Base-by-base conservation (phyloP, 495 filamentous ascomycete species). In the Aspergillus cristatus region DNA sequence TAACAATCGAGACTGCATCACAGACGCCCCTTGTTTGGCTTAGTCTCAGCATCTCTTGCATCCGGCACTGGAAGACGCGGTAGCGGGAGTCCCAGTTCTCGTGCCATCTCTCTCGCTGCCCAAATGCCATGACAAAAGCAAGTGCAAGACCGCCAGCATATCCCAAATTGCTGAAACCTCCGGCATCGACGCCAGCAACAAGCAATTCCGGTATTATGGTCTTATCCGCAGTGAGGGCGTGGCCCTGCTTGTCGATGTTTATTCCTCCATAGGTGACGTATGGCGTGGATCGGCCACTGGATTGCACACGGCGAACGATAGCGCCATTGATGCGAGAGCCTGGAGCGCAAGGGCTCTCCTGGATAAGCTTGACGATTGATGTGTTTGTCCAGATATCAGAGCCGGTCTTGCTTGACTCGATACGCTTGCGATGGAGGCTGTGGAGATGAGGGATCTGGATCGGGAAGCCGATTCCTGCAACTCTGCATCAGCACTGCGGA, bases 221-320 rank as follows among this genome's bases (percentile, higher is more conserved):
- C 2, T 46, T 43, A 24, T 57, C 47, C 1, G 35, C 12, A 0
- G 50, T 57, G 15, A 57, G 37, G 4, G 53, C 53, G 13, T 48
- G 43, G 1, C 50, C 47, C 17, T 49, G 32, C 1, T 40, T 29
- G 34, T 57, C 45, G 14, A 57, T 50, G 1, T 28, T 29, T 4
- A 54, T 47, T 1, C 47, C 53, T 2, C 53, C 50, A 14, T 54
- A 57, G 3, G 53, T 54, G 29, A 57, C n/a, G n/a, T n/a, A n/a
- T n/a, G n/a, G n/a, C n/a, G n/a, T n/a, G n/a, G n/a, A n/a, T n/a
- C n/a, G n/a, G n/a, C n/a, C n/a, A n/a, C n/a, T n/a, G n/a, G n/a
- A n/a, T n/a, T n/a, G n/a, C n/a, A n/a, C n/a, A n/a, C 34, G 38
- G 14, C 43, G 40, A 13, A 53, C 30, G 15, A 53, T 42, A 13